phyloP scores from a whole-genome alignment of 768 basidiomycete genomes.

The Pseudohyphozyma bogoriensis region DNA sequence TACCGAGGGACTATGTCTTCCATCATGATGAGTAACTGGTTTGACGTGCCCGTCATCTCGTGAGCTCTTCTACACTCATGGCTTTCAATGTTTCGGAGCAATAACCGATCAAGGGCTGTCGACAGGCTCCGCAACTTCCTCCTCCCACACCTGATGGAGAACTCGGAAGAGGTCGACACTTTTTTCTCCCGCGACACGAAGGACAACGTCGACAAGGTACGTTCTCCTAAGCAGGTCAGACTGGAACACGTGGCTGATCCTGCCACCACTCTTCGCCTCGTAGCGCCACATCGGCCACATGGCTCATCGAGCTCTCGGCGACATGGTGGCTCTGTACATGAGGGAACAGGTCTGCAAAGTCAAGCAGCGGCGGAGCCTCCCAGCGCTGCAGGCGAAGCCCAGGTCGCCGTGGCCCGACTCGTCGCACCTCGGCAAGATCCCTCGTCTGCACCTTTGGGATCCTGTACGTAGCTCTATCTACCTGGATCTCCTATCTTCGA shows the following conservation, averaged over 20 bases:
- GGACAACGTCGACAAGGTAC: neutral
- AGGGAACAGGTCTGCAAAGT: constrained; percentile 13
- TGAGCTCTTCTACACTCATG: no score
- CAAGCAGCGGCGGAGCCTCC: neutral
- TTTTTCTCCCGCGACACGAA: constrained; percentile 16
- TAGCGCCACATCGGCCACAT: constrained; percentile 12
- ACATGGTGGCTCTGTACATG: constrained; percentile 17
- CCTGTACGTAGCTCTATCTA: no score
- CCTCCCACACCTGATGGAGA: constrained; percentile 16
- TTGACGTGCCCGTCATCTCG: constrained; percentile 19
- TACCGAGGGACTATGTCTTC: neutral
- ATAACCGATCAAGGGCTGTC: no score
- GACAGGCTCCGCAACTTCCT: constrained; percentile 25
- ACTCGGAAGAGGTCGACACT: constrained; percentile 5
- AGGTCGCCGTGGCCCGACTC: neutral
- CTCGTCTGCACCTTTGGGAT: neutral
- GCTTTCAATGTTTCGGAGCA: no score
- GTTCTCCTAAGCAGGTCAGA: no score
- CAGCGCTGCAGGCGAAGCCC: neutral
- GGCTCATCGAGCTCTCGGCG: constrained; percentile 6
- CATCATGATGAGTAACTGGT: constrained; percentile 6
- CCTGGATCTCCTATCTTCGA: no score
- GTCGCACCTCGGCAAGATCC: neutral
- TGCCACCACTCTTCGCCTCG: no score
- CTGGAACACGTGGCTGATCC: neutral